Evolutionary conservation across 2,329 filamentous ascomycete species (phyloP).

Genomic region (Fusarium annulatum): DNA sequence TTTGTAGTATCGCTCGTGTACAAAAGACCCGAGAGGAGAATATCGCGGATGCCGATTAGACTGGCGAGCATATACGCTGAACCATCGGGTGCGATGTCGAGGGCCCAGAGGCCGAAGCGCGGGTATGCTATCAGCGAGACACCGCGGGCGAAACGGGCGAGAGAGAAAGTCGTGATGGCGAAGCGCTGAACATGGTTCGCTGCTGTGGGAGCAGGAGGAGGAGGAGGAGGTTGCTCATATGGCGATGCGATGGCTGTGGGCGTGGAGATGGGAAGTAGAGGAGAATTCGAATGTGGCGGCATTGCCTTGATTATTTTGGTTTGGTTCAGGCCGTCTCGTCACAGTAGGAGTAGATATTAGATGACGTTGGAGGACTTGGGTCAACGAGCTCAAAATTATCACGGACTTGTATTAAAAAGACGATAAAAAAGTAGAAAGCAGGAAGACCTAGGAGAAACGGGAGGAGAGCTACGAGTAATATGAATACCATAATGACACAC

Average conservation of each 20-base stretch:
- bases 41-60: constrained; percentile 48
- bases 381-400: constrained; percentile 19
- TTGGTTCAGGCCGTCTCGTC: not conserved
- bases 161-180: constrained; percentile 41
- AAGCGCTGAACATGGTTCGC: constrained; percentile 36
- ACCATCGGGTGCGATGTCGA: constrained; percentile 45
- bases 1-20: constrained; percentile 40
- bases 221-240: not conserved
- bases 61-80: constrained; percentile 46
- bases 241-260: constrained; percentile 36
- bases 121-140: constrained; percentile 45
- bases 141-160: constrained; percentile 46
- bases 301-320: constrained; percentile 23
- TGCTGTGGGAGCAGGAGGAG: constrained; percentile 13
- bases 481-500: constrained; percentile 18
- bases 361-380: not conserved
- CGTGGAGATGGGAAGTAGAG: constrained; percentile 43
- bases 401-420: constrained; percentile 15
- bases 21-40: constrained; percentile 47
- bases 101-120: constrained; percentile 45
- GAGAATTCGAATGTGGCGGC: constrained; percentile 35
- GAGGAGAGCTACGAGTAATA: constrained; percentile 9
- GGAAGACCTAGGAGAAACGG: constrained; percentile 15
- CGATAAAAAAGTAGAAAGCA: constrained; percentile 17
- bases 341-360: not conserved